Percentiles rank a stretch among this genome's conserved stretches.
These are phyloP conservation scores for Pestalotiopsis sp. DNA, from an alignment of 2,329 filamentous ascomycete species.

Conservation along the genomic window DNA sequence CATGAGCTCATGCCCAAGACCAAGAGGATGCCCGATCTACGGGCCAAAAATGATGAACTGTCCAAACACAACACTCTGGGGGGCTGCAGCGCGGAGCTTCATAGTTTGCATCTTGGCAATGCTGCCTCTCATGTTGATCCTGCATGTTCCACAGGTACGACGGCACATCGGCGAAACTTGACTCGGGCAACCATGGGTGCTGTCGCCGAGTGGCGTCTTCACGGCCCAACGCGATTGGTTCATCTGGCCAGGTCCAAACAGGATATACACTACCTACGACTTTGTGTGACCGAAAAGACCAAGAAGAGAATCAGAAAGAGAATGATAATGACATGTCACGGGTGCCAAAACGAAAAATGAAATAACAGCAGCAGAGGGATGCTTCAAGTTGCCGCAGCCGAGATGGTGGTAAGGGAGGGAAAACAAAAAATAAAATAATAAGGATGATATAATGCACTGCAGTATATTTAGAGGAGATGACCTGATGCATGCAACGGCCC, in stretches of 20 bases:
- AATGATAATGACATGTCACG: neutral
- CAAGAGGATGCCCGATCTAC: neutral
- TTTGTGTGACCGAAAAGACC: neutral
- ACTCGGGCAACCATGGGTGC: neutral
- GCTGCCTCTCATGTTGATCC: neutral
- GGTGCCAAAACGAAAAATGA: neutral
- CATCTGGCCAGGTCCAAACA: neutral
- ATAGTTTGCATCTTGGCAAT: neutral
- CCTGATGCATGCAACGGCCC: conserved; percentile 4
- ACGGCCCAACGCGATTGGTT: neutral
- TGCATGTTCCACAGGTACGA: neutral
- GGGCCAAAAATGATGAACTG: neutral
- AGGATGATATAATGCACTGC: neutral
- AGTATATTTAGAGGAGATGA: neutral
- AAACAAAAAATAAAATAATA: neutral
- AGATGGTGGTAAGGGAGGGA: neutral
- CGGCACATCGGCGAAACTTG: neutral
- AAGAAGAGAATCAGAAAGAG: neutral
- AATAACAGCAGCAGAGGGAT: neutral
- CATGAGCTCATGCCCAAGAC: neutral
- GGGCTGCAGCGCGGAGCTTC: neutral
- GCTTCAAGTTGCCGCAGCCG: neutral
- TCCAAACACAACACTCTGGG: neutral
- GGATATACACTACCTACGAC: neutral
- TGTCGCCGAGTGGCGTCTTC: neutral